Percentiles rank a stretch among this genome's conserved stretches.
Evolutionary conservation across 306 rosid genomes (phyloP).

Genomic region (Casuarina equisetifolia): DNA sequence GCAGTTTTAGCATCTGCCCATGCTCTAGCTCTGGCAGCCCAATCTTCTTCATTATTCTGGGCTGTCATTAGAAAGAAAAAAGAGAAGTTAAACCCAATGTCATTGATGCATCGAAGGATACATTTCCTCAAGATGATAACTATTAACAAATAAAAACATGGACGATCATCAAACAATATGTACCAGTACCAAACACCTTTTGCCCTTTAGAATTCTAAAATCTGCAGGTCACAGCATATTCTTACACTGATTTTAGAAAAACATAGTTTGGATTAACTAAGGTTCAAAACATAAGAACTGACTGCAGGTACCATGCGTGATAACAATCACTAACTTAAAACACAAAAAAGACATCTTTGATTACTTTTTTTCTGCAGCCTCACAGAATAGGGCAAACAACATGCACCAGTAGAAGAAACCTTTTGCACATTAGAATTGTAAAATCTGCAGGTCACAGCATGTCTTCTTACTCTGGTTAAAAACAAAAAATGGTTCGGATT

Average conservation of each 20-base stretch:
- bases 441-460: constrained; percentile 13
- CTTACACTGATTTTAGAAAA: too few species aligned
- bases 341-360: not conserved
- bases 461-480: too few species aligned
- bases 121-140: not conserved
- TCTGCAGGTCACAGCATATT: constrained; percentile 11
- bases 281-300: not conserved
- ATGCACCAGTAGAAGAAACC: not conserved
- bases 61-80: constrained; percentile 21
- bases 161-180: not conserved
- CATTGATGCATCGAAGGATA: not conserved
- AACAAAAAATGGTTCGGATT: not conserved
- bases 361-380: not conserved
- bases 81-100: not conserved
- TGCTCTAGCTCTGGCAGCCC: constrained; percentile 97
- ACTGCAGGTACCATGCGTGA: not conserved
- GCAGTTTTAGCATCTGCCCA: constrained; percentile 91
- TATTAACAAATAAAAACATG: not conserved
- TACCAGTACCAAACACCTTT: not conserved
- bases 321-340: constrained; percentile 2
- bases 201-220: not conserved
- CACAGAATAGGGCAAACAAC: not conserved
- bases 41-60: constrained; percentile 76
- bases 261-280: not conserved
- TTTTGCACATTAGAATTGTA: not conserved